Conservation (phyloP, 2,329 filamentous ascomycete genomes). For the Aspergillus calidoustus region DNA sequence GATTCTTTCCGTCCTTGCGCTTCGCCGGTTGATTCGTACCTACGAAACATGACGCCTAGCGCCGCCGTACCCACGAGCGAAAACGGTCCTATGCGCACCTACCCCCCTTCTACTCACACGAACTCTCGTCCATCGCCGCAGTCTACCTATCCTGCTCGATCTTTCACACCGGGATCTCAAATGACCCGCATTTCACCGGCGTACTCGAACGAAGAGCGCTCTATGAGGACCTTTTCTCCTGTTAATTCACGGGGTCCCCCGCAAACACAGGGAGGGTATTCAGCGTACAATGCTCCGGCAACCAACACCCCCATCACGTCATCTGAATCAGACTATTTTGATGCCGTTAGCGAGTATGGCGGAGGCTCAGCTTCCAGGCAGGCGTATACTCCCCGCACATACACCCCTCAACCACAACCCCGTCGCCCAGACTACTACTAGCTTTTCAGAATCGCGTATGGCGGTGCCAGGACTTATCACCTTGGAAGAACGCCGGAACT, state of each 20-base stretch:
- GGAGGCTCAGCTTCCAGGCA: constrained; percentile 26
- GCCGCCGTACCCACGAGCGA: constrained; percentile 15
- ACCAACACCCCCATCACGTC: constrained; percentile 8
- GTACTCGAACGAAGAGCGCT: constrained; percentile 12
- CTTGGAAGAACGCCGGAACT: not conserved
- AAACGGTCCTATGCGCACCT: constrained; percentile 24
- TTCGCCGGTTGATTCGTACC: constrained; percentile 27
- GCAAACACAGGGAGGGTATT: constrained; percentile 7
- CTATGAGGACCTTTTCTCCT: constrained; percentile 12
- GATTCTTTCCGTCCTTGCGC: constrained; percentile 28
- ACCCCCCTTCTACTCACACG: constrained; percentile 20
- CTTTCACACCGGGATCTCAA: constrained; percentile 13
- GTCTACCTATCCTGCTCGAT: constrained; percentile 22
- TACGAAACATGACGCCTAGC: constrained; percentile 26
- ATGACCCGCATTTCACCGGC: constrained; percentile 1
- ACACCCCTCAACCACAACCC: constrained; percentile 17
- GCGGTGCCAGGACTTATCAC: not conserved
- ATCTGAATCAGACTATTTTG: not conserved
- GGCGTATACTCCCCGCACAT: constrained; percentile 27
- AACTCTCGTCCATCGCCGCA: constrained; percentile 18
- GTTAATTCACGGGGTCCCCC: constrained; percentile 4
- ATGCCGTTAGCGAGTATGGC: constrained; percentile 22
- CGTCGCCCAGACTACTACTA: constrained; percentile 18
- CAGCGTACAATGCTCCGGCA: constrained; percentile 2
- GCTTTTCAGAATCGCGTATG: constrained; percentile 1